Percentiles rank a stretch among this genome's conserved stretches.
These are phyloP conservation scores for Sisymbrium irio DNA, from an alignment of 345 rosid genomes.

Conservation along the genomic window DNA sequence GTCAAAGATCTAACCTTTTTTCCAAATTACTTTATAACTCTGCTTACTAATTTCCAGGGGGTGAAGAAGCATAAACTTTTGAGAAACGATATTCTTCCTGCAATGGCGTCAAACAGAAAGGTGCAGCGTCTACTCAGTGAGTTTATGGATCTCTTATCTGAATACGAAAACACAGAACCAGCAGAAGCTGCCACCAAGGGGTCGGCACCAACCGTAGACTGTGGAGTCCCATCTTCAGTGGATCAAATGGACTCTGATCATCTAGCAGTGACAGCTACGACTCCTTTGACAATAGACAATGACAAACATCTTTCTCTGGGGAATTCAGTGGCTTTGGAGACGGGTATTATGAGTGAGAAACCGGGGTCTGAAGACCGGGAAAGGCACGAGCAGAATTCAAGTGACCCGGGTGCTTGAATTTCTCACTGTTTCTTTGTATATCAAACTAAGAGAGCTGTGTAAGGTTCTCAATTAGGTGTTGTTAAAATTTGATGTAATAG, in stretches of 20 bases:
- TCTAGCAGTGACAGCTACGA: constrained; percentile 20
- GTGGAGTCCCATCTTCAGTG: constrained; percentile 29
- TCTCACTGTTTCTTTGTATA: constrained; percentile 21
- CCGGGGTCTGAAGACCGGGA: constrained; percentile 4
- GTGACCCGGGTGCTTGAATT: constrained; percentile 22
- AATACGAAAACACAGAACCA: constrained; percentile 52
- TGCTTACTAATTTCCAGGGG: constrained; percentile 52
- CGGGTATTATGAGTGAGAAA: not conserved
- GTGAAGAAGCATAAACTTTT: constrained; percentile 88
- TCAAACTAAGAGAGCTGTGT: constrained; percentile 15
- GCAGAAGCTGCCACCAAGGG: constrained; percentile 19
- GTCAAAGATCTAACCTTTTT: not conserved
- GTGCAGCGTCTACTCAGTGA: constrained; percentile 94
- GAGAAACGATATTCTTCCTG: constrained; percentile 88
- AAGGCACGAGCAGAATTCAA: not conserved
- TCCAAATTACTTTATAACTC: not conserved
- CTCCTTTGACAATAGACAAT: constrained; percentile 23
- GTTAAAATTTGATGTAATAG: not conserved
- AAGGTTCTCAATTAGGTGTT: not conserved
- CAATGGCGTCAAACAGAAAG: constrained; percentile 94
- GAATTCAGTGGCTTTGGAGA: constrained; percentile 13
- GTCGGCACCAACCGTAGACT: constrained; percentile 1
- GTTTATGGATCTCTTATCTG: constrained; percentile 91
- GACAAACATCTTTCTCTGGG: constrained; percentile 19
- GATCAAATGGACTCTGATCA: constrained; percentile 31